Conservation (phyloP, 2,329 filamentous ascomycete species). For the Uncinocarpus reesii region DNA sequence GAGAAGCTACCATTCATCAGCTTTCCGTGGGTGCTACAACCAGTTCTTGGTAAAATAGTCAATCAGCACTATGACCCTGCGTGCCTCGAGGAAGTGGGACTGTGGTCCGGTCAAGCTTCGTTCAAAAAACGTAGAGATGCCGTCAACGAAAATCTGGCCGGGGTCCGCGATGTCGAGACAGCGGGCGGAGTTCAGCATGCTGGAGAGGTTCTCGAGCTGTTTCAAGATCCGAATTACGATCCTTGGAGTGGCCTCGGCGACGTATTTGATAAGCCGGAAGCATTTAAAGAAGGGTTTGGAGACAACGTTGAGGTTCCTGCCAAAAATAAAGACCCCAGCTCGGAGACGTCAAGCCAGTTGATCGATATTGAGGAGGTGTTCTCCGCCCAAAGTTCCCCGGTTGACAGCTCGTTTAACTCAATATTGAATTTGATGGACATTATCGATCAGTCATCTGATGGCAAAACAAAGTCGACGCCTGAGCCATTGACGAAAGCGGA, state of each 20-base stretch:
- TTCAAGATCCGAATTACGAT: conserved; percentile 16
- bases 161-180: conserved; percentile 23
- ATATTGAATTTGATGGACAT: conserved; percentile 7
- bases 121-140: conserved; percentile 3
- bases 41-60: conserved; percentile 60
- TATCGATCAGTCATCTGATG: not conserved
- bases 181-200: conserved; percentile 25
- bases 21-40: conserved; percentile 84
- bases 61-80: conserved; percentile 30
- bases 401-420: not conserved
- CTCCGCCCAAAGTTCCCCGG: not conserved
- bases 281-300: not conserved
- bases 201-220: conserved; percentile 30
- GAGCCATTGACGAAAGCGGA: not conserved
- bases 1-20: conserved; percentile 67
- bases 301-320: not conserved
- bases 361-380: conserved; percentile 7
- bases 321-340: not conserved
- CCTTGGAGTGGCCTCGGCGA: conserved; percentile 11
- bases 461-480: not conserved
- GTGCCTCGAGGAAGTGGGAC: conserved; percentile 5
- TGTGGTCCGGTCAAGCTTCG: conserved; percentile 8
- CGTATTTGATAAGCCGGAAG: conserved; percentile 6
- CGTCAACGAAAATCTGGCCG: not conserved
- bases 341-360: not conserved